phyloP scores from a whole-genome alignment of 2,329 filamentous ascomycete genomes.

The Exophiala lecanii-corni region DNA sequence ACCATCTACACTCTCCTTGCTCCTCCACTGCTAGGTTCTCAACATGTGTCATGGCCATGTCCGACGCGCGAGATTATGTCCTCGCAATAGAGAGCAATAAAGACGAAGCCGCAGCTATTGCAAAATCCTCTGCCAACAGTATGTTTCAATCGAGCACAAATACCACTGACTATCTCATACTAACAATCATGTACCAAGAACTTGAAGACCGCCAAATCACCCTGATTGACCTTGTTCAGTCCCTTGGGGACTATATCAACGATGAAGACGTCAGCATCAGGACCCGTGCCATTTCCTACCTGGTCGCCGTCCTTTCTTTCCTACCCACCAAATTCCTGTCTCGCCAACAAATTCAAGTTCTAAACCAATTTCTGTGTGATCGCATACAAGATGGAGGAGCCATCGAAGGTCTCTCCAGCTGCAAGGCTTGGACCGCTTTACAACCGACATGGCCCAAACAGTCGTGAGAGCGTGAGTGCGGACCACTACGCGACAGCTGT shows the following conservation, averaged over 20 bases:
- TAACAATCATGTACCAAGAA: conserved; percentile 37
- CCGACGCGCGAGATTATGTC: conserved; percentile 46
- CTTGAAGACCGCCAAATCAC: conserved; percentile 57
- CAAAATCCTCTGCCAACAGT: conserved; percentile 42
- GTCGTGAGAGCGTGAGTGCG: conserved; percentile 49
- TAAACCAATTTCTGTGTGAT: conserved; percentile 61
- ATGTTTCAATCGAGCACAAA: too few species aligned
- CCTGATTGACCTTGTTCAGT: conserved; percentile 59
- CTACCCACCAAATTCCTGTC: conserved; percentile 53
- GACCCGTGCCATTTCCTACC: conserved; percentile 51
- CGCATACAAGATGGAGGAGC: conserved; percentile 60
- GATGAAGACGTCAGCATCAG: conserved; percentile 58
- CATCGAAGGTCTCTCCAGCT: conserved; percentile 56
- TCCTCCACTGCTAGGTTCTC: not conserved
- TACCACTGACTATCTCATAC: too few species aligned
- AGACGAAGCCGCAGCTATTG: conserved; percentile 42
- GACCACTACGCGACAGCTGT: conserved; percentile 21
- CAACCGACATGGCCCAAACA: conserved; percentile 50
- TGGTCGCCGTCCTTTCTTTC: conserved; percentile 42
- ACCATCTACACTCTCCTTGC: not conserved
- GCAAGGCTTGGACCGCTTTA: conserved; percentile 57
- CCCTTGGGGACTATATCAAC: conserved; percentile 62
- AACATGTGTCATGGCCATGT: conserved; percentile 33
- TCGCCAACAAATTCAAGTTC: conserved; percentile 57
- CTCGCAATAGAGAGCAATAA: conserved; percentile 45